Evolutionary conservation across 2,329 filamentous ascomycete genomes (phyloP).

Genomic region (Stagonosporopsis cucurbitacearum): DNA sequence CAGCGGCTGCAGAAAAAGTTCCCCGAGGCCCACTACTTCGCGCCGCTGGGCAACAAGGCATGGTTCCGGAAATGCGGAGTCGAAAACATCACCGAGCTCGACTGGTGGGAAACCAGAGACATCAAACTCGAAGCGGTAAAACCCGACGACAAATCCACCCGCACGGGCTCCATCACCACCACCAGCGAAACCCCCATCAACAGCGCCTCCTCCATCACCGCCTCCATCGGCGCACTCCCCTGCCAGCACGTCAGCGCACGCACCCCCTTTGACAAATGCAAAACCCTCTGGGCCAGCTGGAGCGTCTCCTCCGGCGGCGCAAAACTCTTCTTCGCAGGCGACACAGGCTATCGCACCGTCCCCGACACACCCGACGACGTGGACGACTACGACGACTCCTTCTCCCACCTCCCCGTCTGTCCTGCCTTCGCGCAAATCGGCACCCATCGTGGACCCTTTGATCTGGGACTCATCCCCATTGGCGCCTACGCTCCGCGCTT

Average conservation of each 20-base stretch:
- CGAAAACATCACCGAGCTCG: slow-evolving; percentile 80
- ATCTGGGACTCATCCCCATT: slow-evolving; percentile 91
- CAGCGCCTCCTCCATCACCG: slow-evolving; percentile 61
- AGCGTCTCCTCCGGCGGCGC: slow-evolving; percentile 73
- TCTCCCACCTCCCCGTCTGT: slow-evolving; percentile 70
- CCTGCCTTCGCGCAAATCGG: slow-evolving; percentile 89
- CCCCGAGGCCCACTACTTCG: slow-evolving; percentile 85
- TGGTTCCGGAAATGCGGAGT: slow-evolving; percentile 81
- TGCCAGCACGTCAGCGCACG: slow-evolving; percentile 83
- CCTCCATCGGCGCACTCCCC: slow-evolving; percentile 78
- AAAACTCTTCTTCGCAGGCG: slow-evolving; percentile 85
- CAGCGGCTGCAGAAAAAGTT: slow-evolving; percentile 72
- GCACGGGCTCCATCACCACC: slow-evolving; percentile 20
- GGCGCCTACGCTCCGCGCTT: slow-evolving; percentile 80
- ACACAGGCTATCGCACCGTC: slow-evolving; percentile 88
- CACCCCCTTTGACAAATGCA: slow-evolving; percentile 70
- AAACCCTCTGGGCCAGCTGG: slow-evolving; percentile 90
- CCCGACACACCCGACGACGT: slow-evolving; percentile 65
- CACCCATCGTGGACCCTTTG: slow-evolving; percentile 79
- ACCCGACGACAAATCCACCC: neutral
- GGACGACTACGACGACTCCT: slow-evolving; percentile 76
- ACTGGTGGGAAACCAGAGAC: slow-evolving; percentile 91
- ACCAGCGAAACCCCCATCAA: slow-evolving; percentile 10
- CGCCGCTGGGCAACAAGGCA: slow-evolving; percentile 78
- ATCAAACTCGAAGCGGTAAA: slow-evolving; percentile 62